Evolutionary conservation across 495 filamentous ascomycete species (phyloP), one percentile per base, ranked within the genome.

Genomic region (Podospora bellae-mahoneyi): DNA sequence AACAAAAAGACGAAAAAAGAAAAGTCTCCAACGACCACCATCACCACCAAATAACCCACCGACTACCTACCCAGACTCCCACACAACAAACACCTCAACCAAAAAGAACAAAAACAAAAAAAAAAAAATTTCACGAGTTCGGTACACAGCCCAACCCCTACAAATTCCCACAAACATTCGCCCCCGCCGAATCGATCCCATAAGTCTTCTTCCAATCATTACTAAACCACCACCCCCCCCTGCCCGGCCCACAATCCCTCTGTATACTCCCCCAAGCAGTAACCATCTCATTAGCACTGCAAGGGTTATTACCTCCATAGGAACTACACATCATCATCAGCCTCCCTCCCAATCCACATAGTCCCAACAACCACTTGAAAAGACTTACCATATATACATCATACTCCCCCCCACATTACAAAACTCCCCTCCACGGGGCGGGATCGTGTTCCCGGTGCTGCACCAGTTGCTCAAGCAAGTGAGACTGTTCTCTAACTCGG

Each of bases 201-300:
- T 63, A 63, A 30, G 61, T 63, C 61, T 63, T 63, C 32, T 63
- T 63, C 61, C 61, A 63, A 44, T 63, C 61, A 53, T 13, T 15
- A n/a, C 19, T 16, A 48, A n/a, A 48, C 61, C 61, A 63, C 61
- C 61, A 63, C 30, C 61, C 61, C 15, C 61, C 61, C 15, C 30
- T 39, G 3, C 20, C 20, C 30, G 6, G 2, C 10, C 61, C 61
- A 15, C 61, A 63, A 19, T 63, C 61, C 34, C 61, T 30, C 61
- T 44, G 28, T 30, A 63, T 63, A 0, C 10, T 32, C 10, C 61
- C 61, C 61, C 61, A 63, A 3, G 61, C 61, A 3, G 61, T 63
- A 2, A 44, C 32, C 16, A 63, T 20, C 30, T 63, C 61, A 10
- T 63, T 32, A 3, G 61, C 30, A 4, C 27, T 39, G 61, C 61